These are phyloP conservation scores for Trametes elegans DNA, from an alignment of 768 basidiomycete genomes.

Conservation along the genomic window DNA sequence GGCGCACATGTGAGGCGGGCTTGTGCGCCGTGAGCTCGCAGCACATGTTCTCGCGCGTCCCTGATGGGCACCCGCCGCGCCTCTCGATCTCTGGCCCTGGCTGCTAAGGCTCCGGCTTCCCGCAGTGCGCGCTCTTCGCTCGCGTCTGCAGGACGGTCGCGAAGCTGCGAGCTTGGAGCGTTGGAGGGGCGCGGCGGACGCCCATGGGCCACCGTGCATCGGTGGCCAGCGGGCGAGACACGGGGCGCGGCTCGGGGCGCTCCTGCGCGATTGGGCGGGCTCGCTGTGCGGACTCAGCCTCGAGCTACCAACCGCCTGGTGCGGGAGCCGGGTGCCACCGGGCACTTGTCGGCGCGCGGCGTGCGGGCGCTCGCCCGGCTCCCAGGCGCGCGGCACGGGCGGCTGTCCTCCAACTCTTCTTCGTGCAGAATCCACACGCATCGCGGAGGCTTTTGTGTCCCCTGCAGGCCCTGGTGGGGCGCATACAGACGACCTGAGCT, in stretches of 20 bases:
- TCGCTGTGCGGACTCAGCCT: too few species aligned
- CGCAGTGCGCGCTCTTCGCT: too few species aligned
- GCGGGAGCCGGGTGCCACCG: constrained; percentile 11
- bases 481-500: too few species aligned
- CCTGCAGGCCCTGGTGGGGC: neutral
- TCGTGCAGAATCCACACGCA: neutral
- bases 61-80: neutral
- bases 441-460: constrained; percentile 1
- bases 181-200: too few species aligned
- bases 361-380: neutral
- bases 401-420: neutral
- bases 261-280: too few species aligned
- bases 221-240: too few species aligned
- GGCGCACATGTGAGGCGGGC: neutral
- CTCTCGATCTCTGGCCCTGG: constrained; percentile 1
- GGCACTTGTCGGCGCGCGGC: constrained; percentile 6
- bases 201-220: too few species aligned
- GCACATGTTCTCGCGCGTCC: constrained; percentile 15
- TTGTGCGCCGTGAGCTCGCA: constrained; percentile 12
- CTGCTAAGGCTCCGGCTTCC: constrained; percentile 1
- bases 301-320: constrained; percentile 17
- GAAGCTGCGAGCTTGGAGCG: too few species aligned
- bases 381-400: neutral
- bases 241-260: too few species aligned
- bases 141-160: too few species aligned